These are phyloP conservation scores for Zasmidium citrigriseum DNA, from an alignment of 2,329 filamentous ascomycete genomes.

Conservation along the genomic window DNA sequence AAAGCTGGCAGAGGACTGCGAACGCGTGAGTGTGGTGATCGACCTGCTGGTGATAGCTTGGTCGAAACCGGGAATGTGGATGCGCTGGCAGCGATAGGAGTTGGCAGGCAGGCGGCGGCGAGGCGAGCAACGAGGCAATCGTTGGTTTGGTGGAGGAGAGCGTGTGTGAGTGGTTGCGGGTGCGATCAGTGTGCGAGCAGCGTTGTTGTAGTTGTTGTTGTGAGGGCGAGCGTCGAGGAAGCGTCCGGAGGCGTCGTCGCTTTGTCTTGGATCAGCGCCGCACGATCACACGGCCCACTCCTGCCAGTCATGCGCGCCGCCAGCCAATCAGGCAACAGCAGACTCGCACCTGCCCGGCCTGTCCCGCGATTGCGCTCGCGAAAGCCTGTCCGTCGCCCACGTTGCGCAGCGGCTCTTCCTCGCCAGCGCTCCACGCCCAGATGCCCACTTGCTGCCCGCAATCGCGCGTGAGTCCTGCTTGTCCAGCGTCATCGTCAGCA, in stretches of 20 bases:
- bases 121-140: constrained; percentile 1
- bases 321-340: background rate
- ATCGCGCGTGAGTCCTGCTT: too few relatives aligned
- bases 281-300: background rate
- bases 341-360: background rate
- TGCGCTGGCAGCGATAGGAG: background rate
- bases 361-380: background rate
- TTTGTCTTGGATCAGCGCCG: background rate
- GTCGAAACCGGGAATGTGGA: constrained; percentile 3
- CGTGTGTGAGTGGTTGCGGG: background rate
- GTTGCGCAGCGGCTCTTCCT: background rate
- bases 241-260: background rate
- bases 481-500: background rate
- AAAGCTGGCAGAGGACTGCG: constrained; percentile 27
- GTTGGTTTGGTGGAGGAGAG: background rate
- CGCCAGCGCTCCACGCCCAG: too few relatives aligned
- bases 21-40: constrained; percentile 17
- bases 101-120: constrained; percentile 13
- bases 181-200: too few relatives aligned
- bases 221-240: background rate
- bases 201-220: background rate
- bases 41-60: constrained; percentile 17
- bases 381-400: background rate
- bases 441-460: too few relatives aligned
- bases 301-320: background rate